These are phyloP conservation scores for Nannochloris sp. DNA, from an alignment of 139 green algal species.

Conservation along the genomic window DNA sequence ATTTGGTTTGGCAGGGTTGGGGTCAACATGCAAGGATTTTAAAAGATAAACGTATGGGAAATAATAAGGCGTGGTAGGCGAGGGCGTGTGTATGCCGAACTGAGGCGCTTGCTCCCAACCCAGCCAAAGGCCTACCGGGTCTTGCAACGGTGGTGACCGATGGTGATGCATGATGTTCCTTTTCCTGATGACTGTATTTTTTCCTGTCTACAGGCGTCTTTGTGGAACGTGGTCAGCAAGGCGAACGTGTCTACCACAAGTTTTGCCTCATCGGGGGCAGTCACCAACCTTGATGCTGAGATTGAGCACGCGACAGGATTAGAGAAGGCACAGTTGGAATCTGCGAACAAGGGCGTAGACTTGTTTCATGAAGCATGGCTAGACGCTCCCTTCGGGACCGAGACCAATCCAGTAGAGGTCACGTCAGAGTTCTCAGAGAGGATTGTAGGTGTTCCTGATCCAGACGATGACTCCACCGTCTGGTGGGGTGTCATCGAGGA, in stretches of 20 bases:
- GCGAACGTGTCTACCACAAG: not conserved
- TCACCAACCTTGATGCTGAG: slow-evolving; percentile 1
- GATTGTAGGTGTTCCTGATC: slow-evolving; percentile 63
- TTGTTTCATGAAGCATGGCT: slow-evolving; percentile 60
- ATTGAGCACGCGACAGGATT: slow-evolving; percentile 1
- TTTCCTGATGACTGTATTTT: no score
- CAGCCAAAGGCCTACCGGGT: no score
- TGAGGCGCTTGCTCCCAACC: no score
- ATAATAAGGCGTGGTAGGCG: no score
- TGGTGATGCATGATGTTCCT: no score
- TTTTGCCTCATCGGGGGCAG: not conserved
- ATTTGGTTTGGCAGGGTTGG: no score
- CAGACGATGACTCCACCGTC: slow-evolving; percentile 59
- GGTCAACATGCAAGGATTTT: no score
- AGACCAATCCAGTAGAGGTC: slow-evolving; percentile 57
- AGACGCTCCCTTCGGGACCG: slow-evolving; percentile 53
- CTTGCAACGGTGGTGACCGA: no score
- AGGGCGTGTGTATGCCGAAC: no score
- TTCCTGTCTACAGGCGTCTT: no score
- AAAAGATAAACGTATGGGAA: no score
- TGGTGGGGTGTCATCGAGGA: slow-evolving; percentile 49
- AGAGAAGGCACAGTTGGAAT: slow-evolving; percentile 36
- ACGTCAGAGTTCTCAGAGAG: slow-evolving; percentile 39
- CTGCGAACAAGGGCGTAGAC: slow-evolving; percentile 35
- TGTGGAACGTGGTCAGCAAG: not conserved